phyloP scores from a whole-genome alignment of 768 basidiomycete genomes.

The Cantharellus cinnabarinus region DNA sequence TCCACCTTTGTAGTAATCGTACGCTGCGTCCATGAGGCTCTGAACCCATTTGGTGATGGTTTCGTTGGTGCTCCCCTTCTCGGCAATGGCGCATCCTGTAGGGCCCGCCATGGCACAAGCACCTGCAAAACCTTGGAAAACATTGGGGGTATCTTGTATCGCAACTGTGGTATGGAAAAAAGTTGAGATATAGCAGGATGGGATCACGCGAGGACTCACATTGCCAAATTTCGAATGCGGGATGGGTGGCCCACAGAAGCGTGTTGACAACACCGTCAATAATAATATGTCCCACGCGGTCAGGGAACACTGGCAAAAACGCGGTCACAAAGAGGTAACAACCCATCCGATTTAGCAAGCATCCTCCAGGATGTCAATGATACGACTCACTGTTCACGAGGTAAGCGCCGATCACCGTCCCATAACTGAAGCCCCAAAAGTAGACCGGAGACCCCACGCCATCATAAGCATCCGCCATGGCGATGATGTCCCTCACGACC shows the following conservation, averaged over 20 bases:
- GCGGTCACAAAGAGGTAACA: background rate
- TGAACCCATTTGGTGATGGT: background rate
- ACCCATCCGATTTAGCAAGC: too few species aligned
- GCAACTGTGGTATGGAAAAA: background rate
- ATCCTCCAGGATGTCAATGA: background rate
- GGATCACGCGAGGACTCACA: too few species aligned
- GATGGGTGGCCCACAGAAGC: background rate
- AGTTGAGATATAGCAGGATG: too few species aligned
- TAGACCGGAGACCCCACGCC: constrained; percentile 1
- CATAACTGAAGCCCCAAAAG: constrained; percentile 5
- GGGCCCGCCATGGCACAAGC: background rate
- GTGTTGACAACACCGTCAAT: constrained; percentile 5
- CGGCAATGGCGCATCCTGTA: constrained; percentile 1
- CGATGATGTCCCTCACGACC: constrained; percentile 2
- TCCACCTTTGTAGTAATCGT: background rate
- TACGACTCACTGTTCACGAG: constrained; percentile 5
- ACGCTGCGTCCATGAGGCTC: background rate
- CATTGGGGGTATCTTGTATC: constrained; percentile 1
- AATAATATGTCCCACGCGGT: constrained; percentile 5
- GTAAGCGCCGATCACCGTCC: constrained; percentile 1
- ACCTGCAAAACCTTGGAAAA: constrained; percentile 1
- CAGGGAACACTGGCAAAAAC: constrained; percentile 2
- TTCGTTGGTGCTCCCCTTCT: background rate
- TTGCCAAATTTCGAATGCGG: background rate
- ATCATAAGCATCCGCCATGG: constrained; percentile 2